Evolutionary conservation across 169 alveolate genomes (phyloP).

Genomic region (Besnoitia besnoiti): DNA sequence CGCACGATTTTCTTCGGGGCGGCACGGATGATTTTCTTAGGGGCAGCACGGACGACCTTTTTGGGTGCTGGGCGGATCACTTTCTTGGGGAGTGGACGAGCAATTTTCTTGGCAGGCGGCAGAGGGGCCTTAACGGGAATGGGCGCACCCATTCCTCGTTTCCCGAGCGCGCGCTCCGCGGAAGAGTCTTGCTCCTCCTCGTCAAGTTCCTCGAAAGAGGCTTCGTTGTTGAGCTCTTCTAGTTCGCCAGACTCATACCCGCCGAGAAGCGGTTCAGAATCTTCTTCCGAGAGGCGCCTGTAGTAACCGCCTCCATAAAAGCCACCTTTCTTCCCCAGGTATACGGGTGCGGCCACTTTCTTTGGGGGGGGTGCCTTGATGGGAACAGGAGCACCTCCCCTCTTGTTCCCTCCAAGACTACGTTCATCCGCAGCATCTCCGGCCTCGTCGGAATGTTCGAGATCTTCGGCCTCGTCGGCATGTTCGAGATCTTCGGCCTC

Average conservation of each 20-base stretch:
- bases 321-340: slow-evolving; percentile 17
- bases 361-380: neutral
- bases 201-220: neutral
- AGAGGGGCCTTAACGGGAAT: neutral
- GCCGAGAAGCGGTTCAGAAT: neutral
- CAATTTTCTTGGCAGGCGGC: neutral
- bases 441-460: neutral
- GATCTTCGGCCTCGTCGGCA: neutral
- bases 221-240: neutral
- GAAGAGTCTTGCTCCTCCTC: neutral
- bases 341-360: neutral
- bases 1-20: neutral
- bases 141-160: neutral
- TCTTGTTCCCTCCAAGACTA: neutral
- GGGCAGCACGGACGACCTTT: neutral
- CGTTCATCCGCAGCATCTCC: neutral
- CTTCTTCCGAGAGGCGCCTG: slow-evolving; percentile 11
- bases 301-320: slow-evolving; percentile 16
- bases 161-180: neutral
- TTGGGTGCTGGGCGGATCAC: neutral
- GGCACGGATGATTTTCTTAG: neutral
- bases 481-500: neutral
- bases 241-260: neutral
- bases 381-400: neutral
- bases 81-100: neutral